Evolutionary conservation across 208 protist species (phyloP), one percentile per base, ranked within the genome.

Genomic region (Acanthamoeba castellanii): DNA sequence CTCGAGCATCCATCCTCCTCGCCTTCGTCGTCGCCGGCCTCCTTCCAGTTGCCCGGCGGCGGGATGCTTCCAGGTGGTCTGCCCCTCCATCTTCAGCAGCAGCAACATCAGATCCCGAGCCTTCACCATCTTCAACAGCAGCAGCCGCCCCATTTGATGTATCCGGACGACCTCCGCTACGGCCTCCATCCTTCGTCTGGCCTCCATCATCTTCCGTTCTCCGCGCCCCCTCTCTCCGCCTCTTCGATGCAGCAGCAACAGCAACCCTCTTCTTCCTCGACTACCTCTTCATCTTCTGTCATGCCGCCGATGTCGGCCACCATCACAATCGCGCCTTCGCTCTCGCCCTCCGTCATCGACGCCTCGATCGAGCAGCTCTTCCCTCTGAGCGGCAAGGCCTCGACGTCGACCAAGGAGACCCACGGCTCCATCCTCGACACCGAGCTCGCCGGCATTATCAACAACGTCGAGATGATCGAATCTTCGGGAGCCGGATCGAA

Each of bases 361-460:
- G 45, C 81, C 27, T 88, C 81, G 18, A 88, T 88, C 25, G 81
- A 88, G 81, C 81, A 88, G 81, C 81, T 88, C 50, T 88, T 88
- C 81, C 81, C 81, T 25, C 50, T 88, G 20, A 88, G 81, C 81
- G 81, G 81, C 47, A n/a, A 42, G 50, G 81, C 81, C 13, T 88
- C 81, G 18, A 64, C 81, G 25, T 64, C 81, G 81, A 64, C 81
- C 32, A 88, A 88, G 81, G 81, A 88, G 50, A 64, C 81, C 1
- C 81, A 64, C n/a, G 81, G 81, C 11, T 47, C 47, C 50, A 88
- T 88, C 81, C 47, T 88, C 78, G 81, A 88, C 30, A 88, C 81
- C 47, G 81, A 88, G 52, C 81, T 88, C 5, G 81, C 81, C 47
- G 34, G 81, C 42, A 88, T 88, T 20, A 66, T 88, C 81, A 88